Base-by-base conservation (phyloP, 78 protist species). In the Corallochytrium limacisporum region DNA sequence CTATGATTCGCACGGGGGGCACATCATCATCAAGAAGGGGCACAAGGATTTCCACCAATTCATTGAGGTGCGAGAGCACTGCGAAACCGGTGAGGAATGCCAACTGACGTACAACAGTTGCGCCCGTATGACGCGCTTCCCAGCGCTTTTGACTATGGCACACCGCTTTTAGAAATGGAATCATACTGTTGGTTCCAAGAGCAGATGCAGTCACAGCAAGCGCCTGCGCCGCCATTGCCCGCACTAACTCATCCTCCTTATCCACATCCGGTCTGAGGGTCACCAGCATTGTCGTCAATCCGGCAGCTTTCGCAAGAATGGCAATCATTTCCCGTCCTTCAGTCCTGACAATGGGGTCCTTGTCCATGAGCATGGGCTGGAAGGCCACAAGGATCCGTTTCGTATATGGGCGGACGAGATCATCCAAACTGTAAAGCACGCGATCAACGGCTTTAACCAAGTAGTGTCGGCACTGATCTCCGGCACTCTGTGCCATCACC, bases 181-280 rank as follows among this genome's bases (percentile, higher is more conserved):
- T 53, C 20, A 95, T 74, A 8, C 88, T 44, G 22, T 87, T 94
- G 16, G 94, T 85, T 39, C 99, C 98, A 29, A 97, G 79, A 8
- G 99, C 95, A 0, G 91, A 83, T 7, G 98, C 97, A 12, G 93
- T 97, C 10, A 97, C 97, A 0, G 98, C 89, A 69, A 97, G 85
- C 36, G 98, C 96, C 18, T 95, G 89, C 10, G 99, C 98, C 0
- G 99, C 92, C 7, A 95, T 92, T 77, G 92, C 90, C 29, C 99
- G 83, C 77, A 95, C 94, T 70, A 82, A 86, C 53, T 94, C 96
- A 28, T 91, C 91, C n/a, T 62, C 66, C 68, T 83, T 61, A 78
- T 88, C 95, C 69, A 96, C 84, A 74, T 92, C 97, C 0, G 98
- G 98, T 6, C 93, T 81, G 94, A 97, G 86, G 26, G 91, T 79